Evolutionary conservation across 2,329 filamentous ascomycete species (phyloP), one percentile per base, ranked within the genome.

Genomic region (Lecanosticta acicola): DNA sequence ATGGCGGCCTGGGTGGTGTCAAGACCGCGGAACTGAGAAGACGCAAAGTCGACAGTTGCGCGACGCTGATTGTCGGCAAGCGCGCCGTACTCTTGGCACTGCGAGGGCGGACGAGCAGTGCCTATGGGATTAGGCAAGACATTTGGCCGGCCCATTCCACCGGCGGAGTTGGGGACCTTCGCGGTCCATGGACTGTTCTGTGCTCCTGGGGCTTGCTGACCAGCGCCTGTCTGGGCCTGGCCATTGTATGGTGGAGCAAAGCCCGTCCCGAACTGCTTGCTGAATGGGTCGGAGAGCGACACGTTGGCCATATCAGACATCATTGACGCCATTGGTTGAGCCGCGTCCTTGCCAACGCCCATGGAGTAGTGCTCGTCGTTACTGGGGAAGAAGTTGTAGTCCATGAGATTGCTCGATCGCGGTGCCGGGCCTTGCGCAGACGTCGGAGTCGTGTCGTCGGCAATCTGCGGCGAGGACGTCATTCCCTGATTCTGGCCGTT

Each of bases 371-470:
- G 43, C 20, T 50, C 46, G 33, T 42, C 41, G 18, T 36, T 35
- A 32, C 42, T 41, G 14, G 38, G 50, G 48, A 35, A 54, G 47
- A 48, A 55, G 50, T 45, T 49, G 47, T 53, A 52, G 33, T 54
- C 54, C 29, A 40, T 29, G 17, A 45, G 24, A 11, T 29, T 29
- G 24, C 24, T 41, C 42, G 43, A 20, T 34, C 39, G 38, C 37
- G 32, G 21, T n/a, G 41, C 41, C 32, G 42, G 21, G 29, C 38
- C n/a, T n/a, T 29, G 24, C 5, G 24, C 39, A 41, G 20, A 7
- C n/a, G 39, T 41, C 10, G 39, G 29, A 18, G 39, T 41, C 29
- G 39, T 21, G 4, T 32, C 34, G n/a, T 29, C 32, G 18, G 20
- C 26, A 4, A 35, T 17, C 10, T 33, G 32, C 13, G 38, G 29